These are phyloP conservation scores for Avena sativa DNA, from an alignment of 176 grass and related monocot species.

Conservation along the genomic window DNA sequence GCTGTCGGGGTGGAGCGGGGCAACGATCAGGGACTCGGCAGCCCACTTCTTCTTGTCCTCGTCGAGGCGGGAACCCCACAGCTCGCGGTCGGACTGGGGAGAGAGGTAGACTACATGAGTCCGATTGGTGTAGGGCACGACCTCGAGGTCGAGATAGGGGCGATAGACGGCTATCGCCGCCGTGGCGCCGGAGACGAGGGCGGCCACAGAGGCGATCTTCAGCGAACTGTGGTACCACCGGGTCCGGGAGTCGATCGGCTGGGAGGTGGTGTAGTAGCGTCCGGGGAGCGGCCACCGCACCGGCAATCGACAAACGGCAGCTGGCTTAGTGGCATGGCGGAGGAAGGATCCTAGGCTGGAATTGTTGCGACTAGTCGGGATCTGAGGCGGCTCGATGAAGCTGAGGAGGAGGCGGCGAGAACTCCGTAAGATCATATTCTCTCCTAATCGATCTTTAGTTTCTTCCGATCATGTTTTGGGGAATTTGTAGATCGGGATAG, in stretches of 20 bases:
- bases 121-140: constrained; percentile 15
- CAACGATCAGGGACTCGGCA: background rate
- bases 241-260: background rate
- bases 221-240: background rate
- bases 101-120: background rate
- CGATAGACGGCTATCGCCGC: background rate
- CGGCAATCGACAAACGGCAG: background rate
- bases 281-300: background rate
- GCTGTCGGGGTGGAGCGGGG: background rate
- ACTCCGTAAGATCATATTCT: background rate
- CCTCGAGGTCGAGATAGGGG: background rate
- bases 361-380: background rate
- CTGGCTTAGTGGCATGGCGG: background rate
- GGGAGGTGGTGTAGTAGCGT: constrained; percentile 16
- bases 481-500: background rate
- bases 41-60: background rate
- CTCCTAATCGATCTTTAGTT: too few species aligned
- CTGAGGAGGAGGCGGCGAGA: background rate
- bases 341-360: background rate
- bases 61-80: background rate
- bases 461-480: background rate
- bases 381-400: background rate
- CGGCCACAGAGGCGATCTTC: background rate
- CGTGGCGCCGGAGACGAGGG: background rate
- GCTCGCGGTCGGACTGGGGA: background rate